A percentile compares a stretch with the other conserved stretches of the same genome.
Evolutionary conservation across 1,139 yeast species (phyloP).

Genomic region (Blastobotrys aristatus): DNA sequence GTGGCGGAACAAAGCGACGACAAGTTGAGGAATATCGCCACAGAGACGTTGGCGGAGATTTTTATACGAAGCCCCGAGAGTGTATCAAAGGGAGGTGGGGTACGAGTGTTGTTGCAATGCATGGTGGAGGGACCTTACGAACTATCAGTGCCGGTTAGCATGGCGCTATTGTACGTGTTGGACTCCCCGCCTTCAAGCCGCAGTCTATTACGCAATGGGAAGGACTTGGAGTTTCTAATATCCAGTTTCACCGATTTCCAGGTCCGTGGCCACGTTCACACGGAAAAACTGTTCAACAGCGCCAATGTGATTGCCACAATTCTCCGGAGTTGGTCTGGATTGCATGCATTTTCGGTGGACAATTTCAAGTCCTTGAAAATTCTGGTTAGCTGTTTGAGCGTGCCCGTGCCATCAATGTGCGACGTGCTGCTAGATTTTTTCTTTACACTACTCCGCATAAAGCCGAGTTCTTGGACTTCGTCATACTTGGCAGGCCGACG

Average conservation of each 20-base stretch:
- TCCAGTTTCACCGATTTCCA: constrained; percentile 61
- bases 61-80: constrained; percentile 57
- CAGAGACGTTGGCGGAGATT: constrained; percentile 70
- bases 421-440: constrained; percentile 66
- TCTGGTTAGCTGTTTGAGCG: constrained; percentile 56
- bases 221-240: constrained; percentile 58
- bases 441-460: constrained; percentile 60
- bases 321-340: constrained; percentile 73
- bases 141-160: constrained; percentile 50
- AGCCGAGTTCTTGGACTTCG: constrained; percentile 56
- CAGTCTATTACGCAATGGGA: constrained; percentile 52
- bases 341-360: constrained; percentile 59
- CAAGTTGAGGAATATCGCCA: constrained; percentile 47
- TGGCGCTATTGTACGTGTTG: constrained; percentile 54
- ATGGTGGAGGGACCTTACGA: constrained; percentile 61
- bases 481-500: constrained; percentile 36
- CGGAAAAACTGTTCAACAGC: constrained; percentile 56
- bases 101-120: constrained; percentile 52
- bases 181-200: constrained; percentile 54
- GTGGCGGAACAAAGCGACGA: constrained; percentile 63
- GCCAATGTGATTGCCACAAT: constrained; percentile 57
- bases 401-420: constrained; percentile 53
- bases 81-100: constrained; percentile 60
- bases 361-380: constrained; percentile 54
- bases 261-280: constrained; percentile 41